Base-by-base conservation (phyloP, 768 basidiomycete species). In the Xerocomellus chrysenteron region DNA sequence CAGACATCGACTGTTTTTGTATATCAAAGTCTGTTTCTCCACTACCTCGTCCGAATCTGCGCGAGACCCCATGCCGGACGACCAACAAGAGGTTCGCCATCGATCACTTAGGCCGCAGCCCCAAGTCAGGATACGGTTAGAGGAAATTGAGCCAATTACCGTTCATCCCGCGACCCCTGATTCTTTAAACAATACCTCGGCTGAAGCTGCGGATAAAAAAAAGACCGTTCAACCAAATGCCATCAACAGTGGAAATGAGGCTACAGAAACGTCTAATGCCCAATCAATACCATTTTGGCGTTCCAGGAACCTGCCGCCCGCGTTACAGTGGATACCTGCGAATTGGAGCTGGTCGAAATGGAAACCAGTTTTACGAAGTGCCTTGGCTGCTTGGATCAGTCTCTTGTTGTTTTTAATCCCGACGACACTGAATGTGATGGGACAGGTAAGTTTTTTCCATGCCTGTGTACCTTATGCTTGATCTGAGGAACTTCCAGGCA, bases 321-420 rank as follows among this genome's bases (percentile, higher is more conserved):
- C 62, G 51, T 57, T 83, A 37, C 67, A 70, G 33, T 90, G 88
- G 88, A 79, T 88, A 24, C 74, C 77, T 2, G 73, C 69, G 16
- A 88, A 85, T 56, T 80, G 74, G 68, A 81, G 72, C 0, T 84
- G 81, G 80, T 70, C 80, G 16, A 84, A 82, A 61, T 56, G 84
- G 61, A 87, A 86, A 68, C 84, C 86, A 4, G 81, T 78, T 11
- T 72, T 90, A 39, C 82, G 89, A 52, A 82, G 82, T 59, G 80
- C 86, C 13, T 47, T 85, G 40, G 75, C 82, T 1, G 87, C 80
- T 17, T 91, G 87, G 86, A 59, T 87, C 2, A 75, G 82, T n/a
- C 66, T 79, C 0, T 65, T 89, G 11, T 64, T 90, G 4, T 83
- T 90, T 65, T 68, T 87, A 16, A 82, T 87, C 42, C 81, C 82